Evolutionary conservation across 169 alveolate species (phyloP), one percentile per base, ranked within the genome.

Genomic region (Blepharisma undulans): DNA sequence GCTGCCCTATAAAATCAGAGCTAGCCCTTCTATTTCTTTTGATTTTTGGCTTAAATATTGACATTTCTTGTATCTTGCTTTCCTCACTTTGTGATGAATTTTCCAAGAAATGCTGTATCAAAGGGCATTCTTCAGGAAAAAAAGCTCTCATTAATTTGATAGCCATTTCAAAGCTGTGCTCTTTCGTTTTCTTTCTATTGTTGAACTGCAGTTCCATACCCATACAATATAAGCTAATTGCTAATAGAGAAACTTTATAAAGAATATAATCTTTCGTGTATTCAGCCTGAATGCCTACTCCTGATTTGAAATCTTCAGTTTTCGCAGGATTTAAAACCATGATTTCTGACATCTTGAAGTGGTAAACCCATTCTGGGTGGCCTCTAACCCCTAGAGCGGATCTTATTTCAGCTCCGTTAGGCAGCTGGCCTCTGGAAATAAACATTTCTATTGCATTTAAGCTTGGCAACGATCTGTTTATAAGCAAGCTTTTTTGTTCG

Each of bases 221-320:
- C 76, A 82, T 25, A 30, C 29, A 32, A 60, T n/a, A 33, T 22
- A 12, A 14, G 25, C 61, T 22, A 18, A 59, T 21, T 16, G 78
- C 89, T 8, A 82, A 60, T 22, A 82, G 12, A 36, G 36, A 27
- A 22, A 60, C 36, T 82, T 82, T 82, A 60, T 82, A 82, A 8
- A 82, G 22, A 25, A 82, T 21, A 30, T 82, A 82, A 30, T 82
- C 89, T 33, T 82, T 82, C 7, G 89, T 82, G n/a, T 34, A 82
- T 74, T 82, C 89, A 21, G 89, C 89, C 34, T 82, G 89, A 8
- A 82, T 34, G 5, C 89, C 89, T n/a, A 82, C 14, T 16, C 77
- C 89, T n/a, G n/a, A n/a, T 19, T 29, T 87, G 7, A 87, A 18
- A 16, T 87, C 85, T 21, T 27, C 76, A 19, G 48, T 22, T 29